Evolutionary conservation across 2,329 filamentous ascomycete species (phyloP).

Genomic region (Fusarium armeniacum): DNA sequence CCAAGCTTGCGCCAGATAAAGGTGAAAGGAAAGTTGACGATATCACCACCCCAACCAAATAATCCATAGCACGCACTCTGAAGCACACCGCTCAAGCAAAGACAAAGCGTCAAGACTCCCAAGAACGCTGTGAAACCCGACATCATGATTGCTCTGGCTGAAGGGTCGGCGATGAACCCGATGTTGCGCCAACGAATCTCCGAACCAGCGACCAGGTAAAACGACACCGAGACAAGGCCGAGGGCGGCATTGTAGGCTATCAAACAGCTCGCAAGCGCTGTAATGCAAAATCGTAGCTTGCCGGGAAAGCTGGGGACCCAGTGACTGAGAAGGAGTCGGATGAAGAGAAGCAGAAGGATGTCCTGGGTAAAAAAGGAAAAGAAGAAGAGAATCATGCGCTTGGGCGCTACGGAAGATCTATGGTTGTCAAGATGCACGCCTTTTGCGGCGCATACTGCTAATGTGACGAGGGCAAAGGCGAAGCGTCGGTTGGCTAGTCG

Average conservation of each 20-base stretch:
- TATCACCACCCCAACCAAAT: conserved; percentile 50
- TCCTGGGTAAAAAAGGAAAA: conserved; percentile 57
- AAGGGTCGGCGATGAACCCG: conserved; percentile 52
- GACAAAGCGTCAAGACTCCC: conserved; percentile 37
- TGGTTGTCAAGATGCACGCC: conserved; percentile 53
- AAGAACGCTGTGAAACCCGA: conserved; percentile 52
- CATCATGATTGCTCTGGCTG: conserved; percentile 53
- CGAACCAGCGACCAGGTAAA: conserved; percentile 53
- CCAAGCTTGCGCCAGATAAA: conserved; percentile 28
- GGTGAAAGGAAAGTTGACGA: conserved; percentile 49
- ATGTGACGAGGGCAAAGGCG: conserved; percentile 52
- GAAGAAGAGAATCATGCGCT: conserved; percentile 52
- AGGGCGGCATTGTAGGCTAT: conserved; percentile 45
- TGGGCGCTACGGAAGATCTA: conserved; percentile 49
- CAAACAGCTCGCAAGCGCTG: conserved; percentile 33
- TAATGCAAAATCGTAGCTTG: conserved; percentile 30
- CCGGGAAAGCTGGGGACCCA: conserved; percentile 41
- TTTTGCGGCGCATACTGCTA: conserved; percentile 53
- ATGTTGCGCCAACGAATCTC: conserved; percentile 57
- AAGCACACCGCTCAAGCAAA: conserved; percentile 46
- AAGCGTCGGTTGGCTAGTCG: conserved; percentile 52
- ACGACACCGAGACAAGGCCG: conserved; percentile 50
- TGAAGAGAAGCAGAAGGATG: conserved; percentile 50
- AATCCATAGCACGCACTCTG: conserved; percentile 49
- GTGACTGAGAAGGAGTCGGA: conserved; percentile 52